Evolutionary conservation across 305 asterid species (phyloP).

Genomic region (Fraxinus albicans): DNA sequence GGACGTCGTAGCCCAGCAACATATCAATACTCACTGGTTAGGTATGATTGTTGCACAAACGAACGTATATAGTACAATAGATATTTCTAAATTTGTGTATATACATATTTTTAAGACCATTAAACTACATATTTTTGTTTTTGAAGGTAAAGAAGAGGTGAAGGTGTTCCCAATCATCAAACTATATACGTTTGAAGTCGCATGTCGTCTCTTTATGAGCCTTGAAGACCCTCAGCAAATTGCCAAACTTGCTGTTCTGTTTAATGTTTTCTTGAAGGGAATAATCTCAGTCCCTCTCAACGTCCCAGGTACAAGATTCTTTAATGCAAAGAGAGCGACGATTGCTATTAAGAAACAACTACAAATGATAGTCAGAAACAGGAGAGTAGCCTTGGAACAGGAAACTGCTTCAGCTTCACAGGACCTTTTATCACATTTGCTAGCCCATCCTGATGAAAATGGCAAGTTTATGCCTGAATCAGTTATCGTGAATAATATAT

Average conservation of each 20-base stretch:
- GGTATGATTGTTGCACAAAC: conserved; percentile 16
- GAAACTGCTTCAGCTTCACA: conserved; percentile 26
- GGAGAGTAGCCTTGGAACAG: conserved; percentile 24
- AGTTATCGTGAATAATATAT: conserved; percentile 26
- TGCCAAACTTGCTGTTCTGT: conserved; percentile 18
- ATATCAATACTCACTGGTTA: conserved; percentile 32
- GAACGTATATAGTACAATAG: background rate
- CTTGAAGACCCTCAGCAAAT: conserved; percentile 27
- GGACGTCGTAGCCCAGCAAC: conserved; percentile 30
- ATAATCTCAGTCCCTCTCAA: conserved; percentile 27
- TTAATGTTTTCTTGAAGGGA: conserved; percentile 33
- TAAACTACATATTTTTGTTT: background rate
- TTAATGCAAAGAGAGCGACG: conserved; percentile 25
- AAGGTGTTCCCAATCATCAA: conserved; percentile 24
- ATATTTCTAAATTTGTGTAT: background rate
- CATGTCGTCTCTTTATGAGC: conserved; percentile 38
- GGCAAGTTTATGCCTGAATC: conserved; percentile 38
- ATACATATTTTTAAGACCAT: background rate
- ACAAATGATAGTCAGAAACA: conserved; percentile 6
- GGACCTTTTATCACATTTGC: conserved; percentile 39
- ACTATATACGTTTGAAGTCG: conserved; percentile 30
- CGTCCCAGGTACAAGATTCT: conserved; percentile 34
- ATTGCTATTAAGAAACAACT: conserved; percentile 24
- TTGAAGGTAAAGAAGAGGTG: conserved; percentile 25
- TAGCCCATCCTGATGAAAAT: conserved; percentile 27